Evolutionary conservation across 495 filamentous ascomycete species (phyloP), one percentile per base, ranked within the genome.

Genomic region (Penicillium fimorum): DNA sequence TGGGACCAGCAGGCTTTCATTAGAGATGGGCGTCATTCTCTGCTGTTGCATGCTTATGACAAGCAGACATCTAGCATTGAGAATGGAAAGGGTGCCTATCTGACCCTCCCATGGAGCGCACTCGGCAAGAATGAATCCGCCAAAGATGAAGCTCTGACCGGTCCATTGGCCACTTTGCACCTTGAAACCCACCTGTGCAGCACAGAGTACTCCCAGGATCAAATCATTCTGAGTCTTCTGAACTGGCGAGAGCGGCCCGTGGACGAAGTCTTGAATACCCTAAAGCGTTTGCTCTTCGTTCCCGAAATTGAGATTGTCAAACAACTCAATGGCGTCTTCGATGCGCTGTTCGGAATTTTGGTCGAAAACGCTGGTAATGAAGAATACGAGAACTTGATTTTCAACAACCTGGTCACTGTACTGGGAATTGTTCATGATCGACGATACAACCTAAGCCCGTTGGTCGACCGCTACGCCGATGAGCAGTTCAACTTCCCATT

Each of bases 281-380:
- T 99, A 32, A 87, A 89, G 68, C 84, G 90, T 56, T 80, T 97
- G 37, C 84, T 89, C 9, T 99, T 97, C 63, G 94, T 99, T 10
- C 87, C 94, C 0, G 94, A 99, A 68, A 96, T 97, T 48, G 94
- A 99, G 72, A 89, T 97, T 25, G 94, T 97, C 55, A 99, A 97
- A 72, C 81, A 96, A 48, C 75, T 97, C 9, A 84, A 82, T 56
- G 88, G 96, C 64, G 92, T 99, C 13, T 87, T 99, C 61, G 91
- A 96, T 67, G 85, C 91, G 9, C 80, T 97, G 12, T 99, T 99
- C 64, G 86, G 89, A 9, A 92, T 97, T 35, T 70, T 97, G 27
- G 87, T 94, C 11, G 90, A 95, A 59, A 85, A 96, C 66, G 82
- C 90, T 11, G 91, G 90, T 4, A 90, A 91, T 52, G 90, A 95